Base-by-base conservation (phyloP, 768 basidiomycete species). In the Mycena galopus region DNA sequence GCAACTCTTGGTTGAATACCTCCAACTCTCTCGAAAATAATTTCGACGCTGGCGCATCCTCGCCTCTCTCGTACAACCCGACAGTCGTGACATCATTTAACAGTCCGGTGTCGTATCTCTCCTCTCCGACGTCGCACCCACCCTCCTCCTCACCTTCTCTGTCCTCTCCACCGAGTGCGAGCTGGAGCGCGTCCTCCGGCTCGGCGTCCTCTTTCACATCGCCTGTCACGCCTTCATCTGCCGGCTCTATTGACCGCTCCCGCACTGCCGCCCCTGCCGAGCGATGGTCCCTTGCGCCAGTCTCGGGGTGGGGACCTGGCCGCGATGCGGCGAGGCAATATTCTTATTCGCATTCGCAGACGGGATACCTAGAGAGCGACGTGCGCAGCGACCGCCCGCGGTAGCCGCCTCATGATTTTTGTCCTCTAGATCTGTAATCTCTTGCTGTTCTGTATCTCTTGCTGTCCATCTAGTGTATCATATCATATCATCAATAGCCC, bases 281-380 rank as follows among this genome's bases (percentile, higher is more conserved):
- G 16, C 42, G 42, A 8, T 47, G n/a, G n/a, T 12, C 27, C 19
- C n/a, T 35, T 23, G 23, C 57, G 16, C n/a, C 33, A 9, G 12
- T 25, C 4, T 57, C 21, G 35, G 11, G 10, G 27, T 21, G 32
- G 19, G 21, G n/a, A 8, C n/a, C 44, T 21, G 44, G 16, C 10
- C 19, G 44, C 21, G 44, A 47, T 4, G 16, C 19, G 16, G 16
- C 19, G 16, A 51, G 5, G 23, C 50, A 51, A 8, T 47, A 47
- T 19, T 16, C 21, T 8, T 47, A 57, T n/a, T 10, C 56, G 11
- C 56, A 56, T 2, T 14, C 56, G 44, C 19, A n/a, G 5, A 23
- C 19, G 11, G 47, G n/a, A 30, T 69, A 69, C 23, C 56, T 51
- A 47, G 69, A 65, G 42, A 65, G 69, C 57, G 69, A 70, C n/a